Evolutionary conservation across 352 stramenopile species (phyloP).

Genomic region (Globisporangium acanthophoron): DNA sequence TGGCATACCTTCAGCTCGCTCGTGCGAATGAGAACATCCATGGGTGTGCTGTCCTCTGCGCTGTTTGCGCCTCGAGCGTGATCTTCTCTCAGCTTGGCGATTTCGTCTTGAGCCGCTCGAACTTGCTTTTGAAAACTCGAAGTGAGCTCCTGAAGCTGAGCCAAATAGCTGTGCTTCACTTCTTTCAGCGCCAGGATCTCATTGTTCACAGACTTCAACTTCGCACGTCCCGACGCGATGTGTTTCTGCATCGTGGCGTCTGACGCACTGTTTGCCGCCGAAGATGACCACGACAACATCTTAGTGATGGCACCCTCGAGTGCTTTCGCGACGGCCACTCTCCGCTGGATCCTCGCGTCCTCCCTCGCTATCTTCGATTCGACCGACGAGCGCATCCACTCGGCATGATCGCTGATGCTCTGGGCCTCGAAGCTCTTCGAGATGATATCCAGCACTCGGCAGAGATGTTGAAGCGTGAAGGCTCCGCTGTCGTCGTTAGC

Average conservation of each 20-base stretch:
- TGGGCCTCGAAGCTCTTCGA: constrained; percentile 41
- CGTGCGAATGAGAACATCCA: constrained; percentile 41
- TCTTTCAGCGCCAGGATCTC: constrained; percentile 19
- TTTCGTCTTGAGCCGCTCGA: constrained; percentile 26
- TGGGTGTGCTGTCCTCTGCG: constrained; percentile 23
- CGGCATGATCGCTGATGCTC: constrained; percentile 24
- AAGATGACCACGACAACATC: constrained; percentile 29
- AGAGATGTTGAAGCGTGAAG: constrained; percentile 38
- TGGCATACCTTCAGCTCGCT: constrained; percentile 51
- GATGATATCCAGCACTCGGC: constrained; percentile 50
- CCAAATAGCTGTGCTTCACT: constrained; percentile 1
- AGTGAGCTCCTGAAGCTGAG: constrained; percentile 11
- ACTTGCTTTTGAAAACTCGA: constrained; percentile 22
- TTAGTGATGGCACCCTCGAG: constrained; percentile 32
- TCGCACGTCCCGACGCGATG: constrained; percentile 19
- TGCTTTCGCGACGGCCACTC: constrained; percentile 24
- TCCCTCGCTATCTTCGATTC: constrained; percentile 19
- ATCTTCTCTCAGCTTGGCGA: constrained; percentile 33
- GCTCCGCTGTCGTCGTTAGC: constrained; percentile 12
- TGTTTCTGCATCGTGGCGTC: constrained; percentile 12
- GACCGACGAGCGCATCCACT: constrained; percentile 15
- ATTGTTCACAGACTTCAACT: constrained; percentile 25
- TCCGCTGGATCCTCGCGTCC: constrained; percentile 20
- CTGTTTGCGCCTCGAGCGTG: constrained; percentile 8
- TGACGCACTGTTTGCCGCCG: constrained; percentile 4